phyloP scores from a whole-genome alignment of 331 rosid genomes.

The Cucumis variabilis region DNA sequence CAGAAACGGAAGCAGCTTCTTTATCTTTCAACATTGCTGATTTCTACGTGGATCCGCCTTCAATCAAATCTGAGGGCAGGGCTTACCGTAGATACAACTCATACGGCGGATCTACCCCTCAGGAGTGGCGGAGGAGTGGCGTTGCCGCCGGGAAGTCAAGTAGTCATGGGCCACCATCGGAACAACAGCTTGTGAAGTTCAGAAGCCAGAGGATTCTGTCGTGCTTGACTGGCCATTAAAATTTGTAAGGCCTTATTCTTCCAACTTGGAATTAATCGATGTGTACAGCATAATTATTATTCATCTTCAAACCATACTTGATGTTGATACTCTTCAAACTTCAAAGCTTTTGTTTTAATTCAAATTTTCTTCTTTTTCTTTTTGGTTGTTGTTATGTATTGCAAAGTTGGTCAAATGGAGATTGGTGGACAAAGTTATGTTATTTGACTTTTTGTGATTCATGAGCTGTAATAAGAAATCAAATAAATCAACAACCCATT shows the following conservation, averaged over 20 bases:
- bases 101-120: slow-evolving; percentile 16
- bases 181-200: slow-evolving; percentile 32
- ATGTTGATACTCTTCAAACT: background rate
- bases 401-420: background rate
- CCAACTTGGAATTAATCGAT: background rate
- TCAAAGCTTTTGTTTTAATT: background rate
- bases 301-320: background rate
- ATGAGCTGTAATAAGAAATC: too few species aligned
- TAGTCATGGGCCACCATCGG: background rate
- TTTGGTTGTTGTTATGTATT: background rate
- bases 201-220: slow-evolving; percentile 46
- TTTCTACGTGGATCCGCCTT: slow-evolving; percentile 29
- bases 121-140: background rate
- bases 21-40: slow-evolving; percentile 37
- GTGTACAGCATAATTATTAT: background rate
- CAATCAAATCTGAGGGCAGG: background rate
- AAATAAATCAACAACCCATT: too few species aligned
- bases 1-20: background rate
- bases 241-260: background rate
- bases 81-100: slow-evolving; percentile 39
- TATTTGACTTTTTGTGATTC: too few species aligned
- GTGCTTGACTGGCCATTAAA: slow-evolving; percentile 27
- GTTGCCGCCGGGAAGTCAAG: background rate
- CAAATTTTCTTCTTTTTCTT: background rate
- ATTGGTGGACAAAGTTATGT: background rate